Base-by-base conservation (phyloP, 2,329 filamentous ascomycete genomes). In the Botrytis aclada region DNA sequence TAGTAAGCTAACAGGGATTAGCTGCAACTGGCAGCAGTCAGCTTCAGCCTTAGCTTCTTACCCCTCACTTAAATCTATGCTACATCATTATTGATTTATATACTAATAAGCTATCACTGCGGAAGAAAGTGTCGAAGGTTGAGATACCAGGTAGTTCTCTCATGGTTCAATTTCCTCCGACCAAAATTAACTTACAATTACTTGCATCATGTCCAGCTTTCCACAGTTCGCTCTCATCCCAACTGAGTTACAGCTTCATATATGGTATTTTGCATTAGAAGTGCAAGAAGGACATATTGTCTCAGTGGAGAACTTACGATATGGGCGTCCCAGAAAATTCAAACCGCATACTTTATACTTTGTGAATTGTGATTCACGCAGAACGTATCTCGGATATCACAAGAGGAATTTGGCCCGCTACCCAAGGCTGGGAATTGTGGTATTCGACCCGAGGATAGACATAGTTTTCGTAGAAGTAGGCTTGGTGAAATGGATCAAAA, bases 321-420 rank as follows among this genome's bases (percentile, higher is more conserved):
- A 67, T 22, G 47, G 34, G n/a, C 65, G 25, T 61, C 54, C 32
- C 32, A 32, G 54, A 34, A 70, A 34, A 61, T 70, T 61, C 56
- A 37, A 37, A n/a, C 67, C 54, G 29, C 54, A 70, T 61, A 54
- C 10, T 29, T 45, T 61, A 22, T 70, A 61, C 60, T 70, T 61
- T 25, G 67, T 70, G 39, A 70, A 70, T 45, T 45, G 56, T 41
- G 54, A 61, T 70, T 43, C 67, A 6, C 51, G 56, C 5, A 70
- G 56, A 37, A 70, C 22, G n/a, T 70, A 70, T 61, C 51, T 70
- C 8, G 39, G 43, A 18, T 70, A n/a, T 43, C 56, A 70, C 25
- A 58, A 70, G 37, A 61, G 34, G 10, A 70, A 43, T 29, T 22
- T 45, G 56, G 67, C 67, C 25, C 39, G 29, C 56, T 45, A 61